These are phyloP conservation scores for Blastomyces emzantsi DNA, from an alignment of 2,329 filamentous ascomycete species.

Conservation along the genomic window DNA sequence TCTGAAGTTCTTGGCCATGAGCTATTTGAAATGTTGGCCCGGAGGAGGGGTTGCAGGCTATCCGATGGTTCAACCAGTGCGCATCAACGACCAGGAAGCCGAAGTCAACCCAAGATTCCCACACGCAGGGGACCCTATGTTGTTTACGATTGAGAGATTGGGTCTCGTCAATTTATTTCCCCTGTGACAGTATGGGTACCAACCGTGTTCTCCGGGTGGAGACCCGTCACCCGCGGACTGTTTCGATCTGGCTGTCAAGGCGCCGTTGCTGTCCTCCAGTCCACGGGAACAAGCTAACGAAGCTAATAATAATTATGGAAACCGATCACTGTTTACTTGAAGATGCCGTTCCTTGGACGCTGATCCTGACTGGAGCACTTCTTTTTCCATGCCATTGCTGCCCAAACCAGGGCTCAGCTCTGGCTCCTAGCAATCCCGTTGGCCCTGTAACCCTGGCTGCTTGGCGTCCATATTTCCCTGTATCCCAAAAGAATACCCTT, in stretches of 20 bases:
- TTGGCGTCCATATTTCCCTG: constrained; percentile 6
- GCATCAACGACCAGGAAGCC: neutral
- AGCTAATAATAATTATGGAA: neutral
- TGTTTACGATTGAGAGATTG: neutral
- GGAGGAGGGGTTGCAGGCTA: neutral
- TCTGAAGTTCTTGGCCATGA: neutral
- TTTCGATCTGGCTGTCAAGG: neutral
- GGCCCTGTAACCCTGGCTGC: constrained; percentile 4
- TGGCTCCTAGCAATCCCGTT: constrained; percentile 10
- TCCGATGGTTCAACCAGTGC: neutral
- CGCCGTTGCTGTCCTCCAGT: neutral
- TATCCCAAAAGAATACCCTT: neutral
- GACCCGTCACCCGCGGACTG: neutral
- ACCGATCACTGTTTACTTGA: neutral
- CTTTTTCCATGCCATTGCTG: constrained; percentile 9
- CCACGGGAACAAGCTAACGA: neutral
- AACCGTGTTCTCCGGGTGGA: neutral
- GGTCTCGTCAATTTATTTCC: neutral
- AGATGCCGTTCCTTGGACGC: neutral
- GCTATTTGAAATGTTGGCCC: neutral
- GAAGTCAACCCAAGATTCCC: neutral
- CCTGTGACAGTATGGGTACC: neutral
- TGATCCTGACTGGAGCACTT: constrained; percentile 15
- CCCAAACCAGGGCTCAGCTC: constrained; percentile 10
- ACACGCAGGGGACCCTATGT: neutral